Conservation (phyloP, 2,329 filamentous ascomycete genomes). For the Ophiostoma ips region DNA sequence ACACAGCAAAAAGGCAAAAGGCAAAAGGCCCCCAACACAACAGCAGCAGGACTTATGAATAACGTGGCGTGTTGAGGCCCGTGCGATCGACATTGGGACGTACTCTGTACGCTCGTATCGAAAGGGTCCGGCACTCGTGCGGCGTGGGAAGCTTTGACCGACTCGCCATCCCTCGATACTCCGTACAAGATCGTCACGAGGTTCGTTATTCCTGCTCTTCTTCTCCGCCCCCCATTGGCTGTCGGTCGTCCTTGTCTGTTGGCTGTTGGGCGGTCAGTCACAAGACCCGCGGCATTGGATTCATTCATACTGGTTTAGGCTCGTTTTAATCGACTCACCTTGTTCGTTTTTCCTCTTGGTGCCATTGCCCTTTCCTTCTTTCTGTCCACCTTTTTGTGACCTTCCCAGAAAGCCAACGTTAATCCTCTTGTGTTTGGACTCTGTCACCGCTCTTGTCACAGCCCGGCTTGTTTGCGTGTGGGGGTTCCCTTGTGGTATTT, state of each 20-base stretch:
- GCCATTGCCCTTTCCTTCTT: too few species aligned
- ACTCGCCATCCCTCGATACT: not conserved
- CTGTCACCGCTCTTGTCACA: constrained; percentile 2
- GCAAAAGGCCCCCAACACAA: too few species aligned
- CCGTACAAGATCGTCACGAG: not conserved
- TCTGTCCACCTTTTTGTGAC: too few species aligned
- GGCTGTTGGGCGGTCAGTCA: not conserved
- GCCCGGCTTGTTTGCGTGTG: constrained; percentile 3
- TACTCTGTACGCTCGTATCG: too few species aligned
- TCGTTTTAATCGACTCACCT: not conserved
- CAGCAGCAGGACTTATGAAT: too few species aligned
- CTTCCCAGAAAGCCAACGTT: not conserved
- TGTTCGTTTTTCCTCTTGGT: not conserved
- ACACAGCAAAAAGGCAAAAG: too few species aligned
- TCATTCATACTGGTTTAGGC: not conserved
- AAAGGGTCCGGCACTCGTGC: too few species aligned
- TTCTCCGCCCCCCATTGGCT: not conserved
- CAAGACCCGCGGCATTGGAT: not conserved
- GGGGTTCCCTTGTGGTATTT: not conserved
- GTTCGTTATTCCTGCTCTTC: not conserved
- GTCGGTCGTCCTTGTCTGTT: not conserved
- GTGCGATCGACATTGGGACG: too few species aligned
- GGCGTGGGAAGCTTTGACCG: too few species aligned
- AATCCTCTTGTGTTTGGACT: too few species aligned
- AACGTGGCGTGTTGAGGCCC: too few species aligned